Base-by-base conservation (phyloP, 75 land plant genomes). In the Isoetes taiwanensis region DNA sequence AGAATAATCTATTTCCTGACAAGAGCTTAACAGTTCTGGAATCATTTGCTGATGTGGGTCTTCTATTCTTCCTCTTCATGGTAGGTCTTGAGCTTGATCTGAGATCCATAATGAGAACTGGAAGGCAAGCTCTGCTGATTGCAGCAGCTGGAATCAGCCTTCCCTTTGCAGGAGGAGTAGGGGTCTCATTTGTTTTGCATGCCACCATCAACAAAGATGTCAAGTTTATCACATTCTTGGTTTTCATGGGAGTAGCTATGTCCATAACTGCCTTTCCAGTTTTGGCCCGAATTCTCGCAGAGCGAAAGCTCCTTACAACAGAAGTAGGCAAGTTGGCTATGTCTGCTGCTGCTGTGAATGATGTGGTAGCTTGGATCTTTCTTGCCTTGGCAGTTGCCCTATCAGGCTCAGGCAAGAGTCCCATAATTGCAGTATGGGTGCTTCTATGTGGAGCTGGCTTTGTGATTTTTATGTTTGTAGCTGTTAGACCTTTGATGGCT, bases 81-180 rank as follows among this genome's bases (percentile, higher is more conserved):
- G 80, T 78, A 17, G 80, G 80, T 29, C 65, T 78, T 42, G 81
- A 78, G 65, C 70, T 78, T 41, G 81, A 78, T 55, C 61, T 78
- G 21, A 34, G 1, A 28, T 64, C 78, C 8, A 63, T 78, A n/a
- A 59, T 65, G 11, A 57, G 68, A 23, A 46, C 50, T 19, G 50
- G 50, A n/a, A 46, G 50, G 50, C 50, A 46, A 23, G 50, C 50
- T 8, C 6, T 46, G 50, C 8, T 46, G n/a, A 46, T 46, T 6
- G 50, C 50, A 6, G 50, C 16, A 4, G 50, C 50, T 46, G 50
- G 50, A 8, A 46, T 46, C 4, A 46, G 21, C 4, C 16, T 23
- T 5, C 50, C 50, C 16, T 46, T 46, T 46, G 50, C 50, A 6
- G 25, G 21, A 5, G 50, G 50, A 46, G 50, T 46, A 4, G 50